Evolutionary conservation across 768 basidiomycete species (phyloP), one percentile per base, ranked within the genome.

Genomic region (Psilocybe cyanescens): DNA sequence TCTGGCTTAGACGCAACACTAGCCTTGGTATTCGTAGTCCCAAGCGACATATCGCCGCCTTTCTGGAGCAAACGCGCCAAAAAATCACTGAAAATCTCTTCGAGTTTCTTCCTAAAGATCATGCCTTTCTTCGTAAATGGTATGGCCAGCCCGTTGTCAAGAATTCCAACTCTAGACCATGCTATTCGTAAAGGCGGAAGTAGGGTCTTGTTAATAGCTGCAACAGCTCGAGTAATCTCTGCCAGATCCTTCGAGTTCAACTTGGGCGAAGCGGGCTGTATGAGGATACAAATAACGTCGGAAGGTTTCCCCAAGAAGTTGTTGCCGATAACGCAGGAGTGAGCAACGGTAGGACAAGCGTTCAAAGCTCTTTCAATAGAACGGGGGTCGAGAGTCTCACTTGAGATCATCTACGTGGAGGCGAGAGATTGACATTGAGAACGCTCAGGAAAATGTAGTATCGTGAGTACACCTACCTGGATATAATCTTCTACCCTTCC

Each of bases 401-500:
- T 67, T 3, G 70, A 68, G 11, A 37, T 31, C 63, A 72, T 61
- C 73, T 74, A 39, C 5, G 30, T 54, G 19, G 19, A 14, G 35
- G 29, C 7, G 39, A 2, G 7, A 46, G 14, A 46, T 56, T 24
- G 24, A 24, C 2, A 24, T 2, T 24, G 24, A 24, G 24, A 24
- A 24, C 2, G 2, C 24, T 2, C 24, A 24, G 24, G 24, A 24
- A 33, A 12, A 33, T 12, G 9, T 33, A 50, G 28, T 11, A 17
- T 30, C 11, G 19, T n/a, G 28, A 19, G 11, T 7, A 4, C 28
- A 30, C 47, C 7, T 17, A 71, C 73, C 52, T 68, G 64, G 30
- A 74, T 70, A 30, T 64, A 75, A 58, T 75, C 74, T 11, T 71
- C 70, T 28, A 67, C 70, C 24, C 72, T 63, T 3, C 74, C 74